Base-by-base conservation (phyloP, 2,329 filamentous ascomycete genomes). In the Didymella pomorum region DNA sequence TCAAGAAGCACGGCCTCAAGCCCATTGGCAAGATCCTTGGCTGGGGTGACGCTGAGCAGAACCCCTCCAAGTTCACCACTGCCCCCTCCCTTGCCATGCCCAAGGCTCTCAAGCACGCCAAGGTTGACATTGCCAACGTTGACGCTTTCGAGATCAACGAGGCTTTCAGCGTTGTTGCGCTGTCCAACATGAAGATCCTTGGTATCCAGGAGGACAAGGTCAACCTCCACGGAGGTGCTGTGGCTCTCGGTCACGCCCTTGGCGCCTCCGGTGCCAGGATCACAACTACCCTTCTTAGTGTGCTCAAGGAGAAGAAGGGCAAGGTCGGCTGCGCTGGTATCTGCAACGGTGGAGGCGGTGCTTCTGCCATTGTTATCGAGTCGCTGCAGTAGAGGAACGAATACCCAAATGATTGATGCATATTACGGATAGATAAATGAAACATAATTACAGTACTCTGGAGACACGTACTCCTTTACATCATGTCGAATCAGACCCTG, bases 91-190 rank as follows among this genome's bases (percentile, higher is more conserved):
- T 98, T 56, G 95, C 95, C 66, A 96, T 99, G 71, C 95, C 95
- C 77, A 99, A 98, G 85, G 95, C 95, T 58, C 87, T 99, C 74
- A 93, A 94, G 85, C 94, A 99, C 80, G 95, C 95, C 61, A 91
- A 91, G 63, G 81, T 99, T 62, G 86, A 87, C 56, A 85, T 88
- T 68, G 87, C 89, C 64, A 84, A 91, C 59, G 85, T 99, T 58
- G 94, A 98, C 73, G 95, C 88, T 70, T 99, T 95, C 79, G 95
- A 99, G 84, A 97, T 99, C 84, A 99, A 99, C 84, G 95, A 99
- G 84, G 95, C 95, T 41, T 99, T 99, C 84, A 95, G 91, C 63
- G 95, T 97, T 48, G 95, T 99, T 64, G 92, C 95, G 37, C 86
- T 99, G 51, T 93, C 95, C 67, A 99, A 99, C 84, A 88, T 97